Evolutionary conservation across 805 yeast genomes (phyloP).

Genomic region (Priceomyces medius): DNA sequence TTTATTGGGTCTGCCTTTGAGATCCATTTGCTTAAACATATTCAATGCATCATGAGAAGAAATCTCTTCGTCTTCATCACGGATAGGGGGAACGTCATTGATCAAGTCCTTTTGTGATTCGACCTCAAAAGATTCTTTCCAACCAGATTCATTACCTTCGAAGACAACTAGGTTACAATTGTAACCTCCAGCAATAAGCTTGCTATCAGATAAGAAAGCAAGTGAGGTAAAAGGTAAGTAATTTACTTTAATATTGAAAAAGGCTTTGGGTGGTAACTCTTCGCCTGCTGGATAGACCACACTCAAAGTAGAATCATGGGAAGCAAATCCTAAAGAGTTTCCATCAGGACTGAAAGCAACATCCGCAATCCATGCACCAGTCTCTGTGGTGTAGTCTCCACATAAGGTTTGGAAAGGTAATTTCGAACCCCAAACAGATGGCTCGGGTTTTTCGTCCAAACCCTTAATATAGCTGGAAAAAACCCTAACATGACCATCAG

Average conservation of each 20-base stretch:
- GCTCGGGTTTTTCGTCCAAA: constrained; percentile 76
- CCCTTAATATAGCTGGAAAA: constrained; percentile 88
- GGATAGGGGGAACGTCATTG: constrained; percentile 37
- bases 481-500: constrained; percentile 90
- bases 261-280: constrained; percentile 58
- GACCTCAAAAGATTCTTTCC: constrained; percentile 60
- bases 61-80: constrained; percentile 53
- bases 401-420: constrained; percentile 91
- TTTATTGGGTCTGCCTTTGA: constrained; percentile 75
- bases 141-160: constrained; percentile 59
- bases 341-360: constrained; percentile 82
- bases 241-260: constrained; percentile 58
- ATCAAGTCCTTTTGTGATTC: constrained; percentile 50
- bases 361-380: constrained; percentile 91
- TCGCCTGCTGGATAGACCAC: constrained; percentile 77
- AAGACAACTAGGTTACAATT: constrained; percentile 88
- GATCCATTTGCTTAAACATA: constrained; percentile 93
- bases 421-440: constrained; percentile 90
- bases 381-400: constrained; percentile 68
- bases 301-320: constrained; percentile 84
- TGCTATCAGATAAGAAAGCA: constrained; percentile 63
- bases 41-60: constrained; percentile 78
- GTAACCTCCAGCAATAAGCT: constrained; percentile 85
- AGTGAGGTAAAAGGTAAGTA: constrained; percentile 80
- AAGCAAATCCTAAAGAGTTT: constrained; percentile 72